Percentiles rank a stretch among this genome's conserved stretches.
These are phyloP conservation scores for Suillus subluteus DNA, from an alignment of 768 basidiomycete species.

Conservation along the genomic window DNA sequence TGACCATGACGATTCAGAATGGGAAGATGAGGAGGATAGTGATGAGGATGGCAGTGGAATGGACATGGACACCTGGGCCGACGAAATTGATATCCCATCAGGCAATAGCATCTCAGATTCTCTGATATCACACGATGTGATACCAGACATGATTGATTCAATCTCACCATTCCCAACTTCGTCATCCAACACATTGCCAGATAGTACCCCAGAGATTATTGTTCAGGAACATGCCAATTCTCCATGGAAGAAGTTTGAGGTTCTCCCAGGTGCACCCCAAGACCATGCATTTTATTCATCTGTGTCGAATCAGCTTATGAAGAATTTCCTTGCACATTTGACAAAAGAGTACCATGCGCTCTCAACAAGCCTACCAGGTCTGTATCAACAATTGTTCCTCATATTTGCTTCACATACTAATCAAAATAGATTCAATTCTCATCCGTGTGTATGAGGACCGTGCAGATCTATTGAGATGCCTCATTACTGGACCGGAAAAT, in stretches of 20 bases:
- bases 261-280: constrained; percentile 71
- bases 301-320: constrained; percentile 64
- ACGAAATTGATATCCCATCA: constrained; percentile 24
- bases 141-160: constrained; percentile 26
- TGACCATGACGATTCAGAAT: constrained; percentile 38
- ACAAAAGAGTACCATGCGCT: constrained; percentile 84
- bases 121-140: constrained; percentile 18
- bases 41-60: constrained; percentile 39
- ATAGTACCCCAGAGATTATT: constrained; percentile 34
- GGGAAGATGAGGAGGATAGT: constrained; percentile 21
- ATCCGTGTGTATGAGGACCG: constrained; percentile 92
- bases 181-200: constrained; percentile 34
- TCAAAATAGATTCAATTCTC: constrained; percentile 71
- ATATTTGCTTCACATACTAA: constrained; percentile 6
- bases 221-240: constrained; percentile 41
- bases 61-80: constrained; percentile 38
- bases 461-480: constrained; percentile 79
- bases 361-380: constrained; percentile 81
- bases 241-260: constrained; percentile 81
- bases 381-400: constrained; percentile 21
- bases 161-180: constrained; percentile 30
- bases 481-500: constrained; percentile 92
- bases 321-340: constrained; percentile 75
- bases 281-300: constrained; percentile 84
- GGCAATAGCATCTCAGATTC: constrained; percentile 24